Evolutionary conservation across 495 filamentous ascomycete genomes (phyloP).

Genomic region (Penicillium argentinense): DNA sequence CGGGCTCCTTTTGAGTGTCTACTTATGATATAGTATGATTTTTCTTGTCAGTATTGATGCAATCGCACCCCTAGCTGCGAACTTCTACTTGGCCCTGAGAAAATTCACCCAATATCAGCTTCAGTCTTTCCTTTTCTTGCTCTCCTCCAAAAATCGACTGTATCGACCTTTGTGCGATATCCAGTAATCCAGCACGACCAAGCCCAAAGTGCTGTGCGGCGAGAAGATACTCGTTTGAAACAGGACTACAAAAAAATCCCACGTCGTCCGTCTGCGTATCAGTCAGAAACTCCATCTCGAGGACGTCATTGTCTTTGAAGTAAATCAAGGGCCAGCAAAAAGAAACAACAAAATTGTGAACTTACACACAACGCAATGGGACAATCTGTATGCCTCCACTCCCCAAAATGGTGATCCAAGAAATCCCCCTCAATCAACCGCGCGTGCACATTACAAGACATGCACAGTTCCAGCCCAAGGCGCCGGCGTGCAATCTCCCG

Average conservation of each 20-base stretch:
- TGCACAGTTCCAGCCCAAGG: constrained; percentile 72
- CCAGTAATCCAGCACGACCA: constrained; percentile 50
- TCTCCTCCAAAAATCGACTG: constrained; percentile 66
- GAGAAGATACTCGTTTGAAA: constrained; percentile 79
- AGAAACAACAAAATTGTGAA: constrained; percentile 18
- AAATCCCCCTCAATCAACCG: constrained; percentile 70
- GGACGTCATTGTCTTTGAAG: background rate
- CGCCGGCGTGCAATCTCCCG: constrained; percentile 50
- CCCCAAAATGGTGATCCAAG: constrained; percentile 71
- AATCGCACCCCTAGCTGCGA: too few relatives aligned
- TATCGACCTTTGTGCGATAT: constrained; percentile 55
- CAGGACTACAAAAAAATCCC: constrained; percentile 73
- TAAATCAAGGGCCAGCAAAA: constrained; percentile 1
- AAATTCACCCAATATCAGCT: constrained; percentile 45
- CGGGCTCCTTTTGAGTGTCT: too few relatives aligned
- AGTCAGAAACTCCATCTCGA: too few relatives aligned
- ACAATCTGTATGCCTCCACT: constrained; percentile 56
- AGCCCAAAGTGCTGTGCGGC: constrained; percentile 71
- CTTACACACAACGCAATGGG: constrained; percentile 60
- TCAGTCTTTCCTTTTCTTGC: constrained; percentile 58
- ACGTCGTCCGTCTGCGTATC: constrained; percentile 76
- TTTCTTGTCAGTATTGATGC: too few relatives aligned
- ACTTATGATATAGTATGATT: too few relatives aligned
- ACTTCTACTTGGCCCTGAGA: background rate
- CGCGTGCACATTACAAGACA: constrained; percentile 79